Conservation (phyloP, 2,329 filamentous ascomycete genomes). For the Penicillium palitans region DNA sequence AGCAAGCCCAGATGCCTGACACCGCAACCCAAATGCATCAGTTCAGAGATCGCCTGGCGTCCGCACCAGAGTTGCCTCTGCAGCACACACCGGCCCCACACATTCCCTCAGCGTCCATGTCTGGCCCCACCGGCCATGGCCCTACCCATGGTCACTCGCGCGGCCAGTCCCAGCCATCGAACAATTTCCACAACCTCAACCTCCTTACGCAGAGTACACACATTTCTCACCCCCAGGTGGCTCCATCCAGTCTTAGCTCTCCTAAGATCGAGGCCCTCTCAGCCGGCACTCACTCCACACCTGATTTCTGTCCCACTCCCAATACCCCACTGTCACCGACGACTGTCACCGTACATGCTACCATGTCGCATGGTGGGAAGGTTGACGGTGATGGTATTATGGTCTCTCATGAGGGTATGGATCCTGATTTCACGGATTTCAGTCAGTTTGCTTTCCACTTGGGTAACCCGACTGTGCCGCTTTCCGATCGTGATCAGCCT, state of each 20-base stretch:
- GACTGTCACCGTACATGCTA: constrained; percentile 11
- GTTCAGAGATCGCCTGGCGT: constrained; percentile 38
- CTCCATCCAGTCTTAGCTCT: constrained; percentile 17
- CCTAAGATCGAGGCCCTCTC: constrained; percentile 27
- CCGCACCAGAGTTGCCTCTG: constrained; percentile 35
- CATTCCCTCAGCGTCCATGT: constrained; percentile 21
- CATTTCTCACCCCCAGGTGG: constrained; percentile 1
- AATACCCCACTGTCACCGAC: constrained; percentile 33
- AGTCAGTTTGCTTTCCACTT: constrained; percentile 35
- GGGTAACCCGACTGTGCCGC: constrained; percentile 25
- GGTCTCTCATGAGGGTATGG: constrained; percentile 31
- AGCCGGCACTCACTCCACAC: constrained; percentile 33
- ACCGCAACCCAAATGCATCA: constrained; percentile 25
- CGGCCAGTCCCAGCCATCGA: constrained; percentile 26
- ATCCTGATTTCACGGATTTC: constrained; percentile 37
- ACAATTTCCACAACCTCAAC: constrained; percentile 22
- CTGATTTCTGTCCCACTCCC: constrained; percentile 36
- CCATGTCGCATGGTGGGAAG: constrained; percentile 8
- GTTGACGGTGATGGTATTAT: constrained; percentile 26
- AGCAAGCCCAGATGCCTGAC: constrained; percentile 23
- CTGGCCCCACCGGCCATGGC: constrained; percentile 18
- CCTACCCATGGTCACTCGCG: constrained; percentile 17
- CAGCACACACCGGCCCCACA: constrained; percentile 17
- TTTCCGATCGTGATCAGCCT: constrained; percentile 23
- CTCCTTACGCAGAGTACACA: constrained; percentile 26